Base-by-base conservation (phyloP, 1,284 basidiomycete genomes). In the Albatrellus sp. region DNA sequence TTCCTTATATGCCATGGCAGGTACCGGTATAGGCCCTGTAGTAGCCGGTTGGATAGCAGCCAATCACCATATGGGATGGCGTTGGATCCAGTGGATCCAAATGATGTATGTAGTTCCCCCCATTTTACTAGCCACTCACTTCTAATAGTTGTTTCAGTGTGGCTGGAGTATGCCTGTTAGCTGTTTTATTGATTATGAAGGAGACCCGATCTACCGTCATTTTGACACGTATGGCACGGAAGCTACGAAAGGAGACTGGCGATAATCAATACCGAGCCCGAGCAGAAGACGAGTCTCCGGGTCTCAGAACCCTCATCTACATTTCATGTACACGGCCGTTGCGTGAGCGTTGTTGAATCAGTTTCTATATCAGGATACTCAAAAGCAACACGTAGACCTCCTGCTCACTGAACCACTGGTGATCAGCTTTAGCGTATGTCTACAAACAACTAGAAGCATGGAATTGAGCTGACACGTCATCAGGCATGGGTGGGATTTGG, bases 31-130 rank as follows among this genome's bases (percentile, higher is more conserved):
- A 1, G 85, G 81, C 1, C 76, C 82, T 1, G 61, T 81, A 0
- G 64, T 71, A 14, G 71, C 75, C 5, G 80, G 78, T 3, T 87
- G 77, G 74, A 74, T 86, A 5, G 81, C 83, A 54, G 71, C 76
- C 54, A 73, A 80, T 47, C 57, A 63, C 0, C 62, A 62, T 5
- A 56, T 88, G 30, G 66, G 68, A 44, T 90, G 87, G 86, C 67
- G 81, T 32, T 89, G 86, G 85, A 85, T 89, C 11, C 77, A 86
- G 59, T 88, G 84, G 82, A 70, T 88, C 24, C 75, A 82, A 50
- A 66, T 77, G 56, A 84, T 79, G 76, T 75, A 46, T 16, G 68
- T 36, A 8, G 4, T 24, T 46, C 36, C 44, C 12, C 16, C n/a
- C n/a, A n/a, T 29, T 49, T 48, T 24, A 5, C 16, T 9, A 20